These are phyloP conservation scores for Coccomyxa sp. DNA, from an alignment of 139 green algal genomes.

Conservation along the genomic window DNA sequence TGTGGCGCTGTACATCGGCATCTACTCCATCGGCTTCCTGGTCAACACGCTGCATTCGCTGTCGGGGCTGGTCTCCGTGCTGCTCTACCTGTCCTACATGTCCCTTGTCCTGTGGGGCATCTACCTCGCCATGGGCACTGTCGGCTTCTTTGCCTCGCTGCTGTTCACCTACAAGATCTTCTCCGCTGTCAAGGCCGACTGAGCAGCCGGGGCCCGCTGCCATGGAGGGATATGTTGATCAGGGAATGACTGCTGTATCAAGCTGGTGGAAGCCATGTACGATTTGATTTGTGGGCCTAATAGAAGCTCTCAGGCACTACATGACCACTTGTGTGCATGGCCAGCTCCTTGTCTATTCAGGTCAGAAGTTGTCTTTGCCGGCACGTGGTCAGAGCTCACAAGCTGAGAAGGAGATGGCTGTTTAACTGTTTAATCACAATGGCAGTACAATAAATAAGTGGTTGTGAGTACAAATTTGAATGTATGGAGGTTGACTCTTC, in stretches of 20 bases:
- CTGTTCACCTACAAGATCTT: constrained; percentile 56
- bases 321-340: no score
- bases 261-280: neutral
- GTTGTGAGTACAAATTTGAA: no score
- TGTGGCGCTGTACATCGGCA: constrained; percentile 43
- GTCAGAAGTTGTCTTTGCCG: no score
- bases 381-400: no score
- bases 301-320: no score
- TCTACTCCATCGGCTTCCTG: constrained; percentile 67
- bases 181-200: constrained; percentile 51
- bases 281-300: neutral
- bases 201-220: neutral
- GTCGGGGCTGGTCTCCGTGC: constrained; percentile 62
- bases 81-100: constrained; percentile 88
- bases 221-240: neutral
- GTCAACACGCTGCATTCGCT: constrained; percentile 63
- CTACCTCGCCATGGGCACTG: constrained; percentile 76
- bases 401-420: no score
- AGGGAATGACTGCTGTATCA: neutral
- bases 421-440: no score
- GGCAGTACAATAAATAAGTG: no score
- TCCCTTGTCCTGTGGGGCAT: constrained; percentile 67
- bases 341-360: no score
- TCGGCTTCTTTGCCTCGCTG: constrained; percentile 71
- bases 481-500: no score